Base-by-base conservation (phyloP, 139 green algal species). In the Coelastrella sp. region DNA sequence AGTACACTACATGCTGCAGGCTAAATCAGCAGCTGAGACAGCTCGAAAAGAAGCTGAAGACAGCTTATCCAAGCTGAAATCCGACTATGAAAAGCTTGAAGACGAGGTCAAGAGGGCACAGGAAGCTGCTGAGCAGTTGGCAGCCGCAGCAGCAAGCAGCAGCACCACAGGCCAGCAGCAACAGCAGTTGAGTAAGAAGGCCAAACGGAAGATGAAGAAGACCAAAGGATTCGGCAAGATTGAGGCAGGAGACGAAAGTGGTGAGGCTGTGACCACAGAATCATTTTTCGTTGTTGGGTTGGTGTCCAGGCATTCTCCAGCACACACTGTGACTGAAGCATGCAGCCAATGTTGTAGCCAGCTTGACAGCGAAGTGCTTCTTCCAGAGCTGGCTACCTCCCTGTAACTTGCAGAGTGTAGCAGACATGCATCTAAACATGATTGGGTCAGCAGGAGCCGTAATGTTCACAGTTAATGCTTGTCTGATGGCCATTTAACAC, bases 61-160 rank as follows among this genome's bases (percentile, higher is more conserved):
- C 30, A 59, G 30, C 72, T 48, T 80, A 8, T 25, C 72, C 5
- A 45, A 30, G 3, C 72, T 80, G 3, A 64, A 34, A 17, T 30
- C 38, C 1, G 72, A 80, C 13, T 80, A 80, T 21, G 45, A 80
- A 35, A 59, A 80, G 45, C 45, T 80, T 13, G 35, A 80, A 48
- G 72, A 45, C 19, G 72, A 80, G 32, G 72, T 80, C 72, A 80
- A 67, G 30, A 80, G 48, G 27, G 72, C 72, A 4, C 72, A 80
- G 48, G 72, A 67, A 34, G 72, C 48, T 19, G 72, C 72, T 15
- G 72, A 80, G 72, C 30, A 64, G 72, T 48, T 80, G 27, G 72
- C 72, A 34, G 72, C 72, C 43, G 72, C 72, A 37, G 48, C 45
- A 45, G 72, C 72, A 66, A 34, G 41, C 13, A 32, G 35, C 9